Evolutionary conservation across 2,329 filamentous ascomycete genomes (phyloP), one percentile per base, ranked within the genome.

Genomic region (Cladosporium sp.): DNA sequence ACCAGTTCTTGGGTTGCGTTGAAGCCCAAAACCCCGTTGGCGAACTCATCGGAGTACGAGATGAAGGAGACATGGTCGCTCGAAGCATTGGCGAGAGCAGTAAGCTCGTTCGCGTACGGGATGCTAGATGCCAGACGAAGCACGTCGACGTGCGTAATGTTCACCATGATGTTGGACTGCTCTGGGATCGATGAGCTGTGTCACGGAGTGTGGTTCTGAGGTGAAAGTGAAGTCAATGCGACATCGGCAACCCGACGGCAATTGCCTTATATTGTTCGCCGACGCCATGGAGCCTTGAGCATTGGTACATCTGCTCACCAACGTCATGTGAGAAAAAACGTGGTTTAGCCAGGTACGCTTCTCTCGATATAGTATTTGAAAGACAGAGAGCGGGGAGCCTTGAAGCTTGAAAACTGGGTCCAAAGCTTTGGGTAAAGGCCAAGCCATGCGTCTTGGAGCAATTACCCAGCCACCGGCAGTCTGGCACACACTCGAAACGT

Each of bases 121-220:
- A 71, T 65, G 62, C 68, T 72, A 8, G 66, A 63, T 17, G 70
- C 70, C 52, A 73, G 59, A 34, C 59, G 62, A 50, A 72, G 58
- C 43, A 72, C 59, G 54, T 72, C 68, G 22, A 73, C 70, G 50
- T 64, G 56, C 3, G 69, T 72, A 49, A 73, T 67, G 62, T 70
- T 72, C 50, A 72, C 68, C 71, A 72, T 72, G 28, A 34, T 65
- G 12, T 25, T 38, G 14, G 22, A 14, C 15, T 54, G 38, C 25
- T 28, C 15, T 5, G 3, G 11, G 9, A 40, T 34, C 34, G 14
- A 5, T 30, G 47, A 19, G 9, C 17, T 30, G 15, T 14, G 6
- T 11, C 28, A 47, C 7, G 15, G n/a, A 9, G 30, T 30, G 11
- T 47, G 3, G 15, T 14, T 14, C 12, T 14, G 20, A 45, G 15